phyloP scores from a whole-genome alignment of 495 filamentous ascomycete species.

The Xylaria castorea region DNA sequence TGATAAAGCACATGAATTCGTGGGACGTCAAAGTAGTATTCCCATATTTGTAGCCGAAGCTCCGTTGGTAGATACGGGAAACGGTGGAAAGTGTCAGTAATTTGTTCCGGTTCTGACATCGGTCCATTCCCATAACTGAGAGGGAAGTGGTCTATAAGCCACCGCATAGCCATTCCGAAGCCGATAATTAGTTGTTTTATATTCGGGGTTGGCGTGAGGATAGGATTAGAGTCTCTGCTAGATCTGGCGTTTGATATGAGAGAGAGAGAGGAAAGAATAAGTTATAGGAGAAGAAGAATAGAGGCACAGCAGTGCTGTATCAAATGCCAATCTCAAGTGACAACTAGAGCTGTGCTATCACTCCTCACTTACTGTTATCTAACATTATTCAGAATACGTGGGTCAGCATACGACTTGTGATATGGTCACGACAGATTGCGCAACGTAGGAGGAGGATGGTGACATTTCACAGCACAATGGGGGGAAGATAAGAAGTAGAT shows the following conservation, averaged over 20 bases:
- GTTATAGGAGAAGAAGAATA: background rate
- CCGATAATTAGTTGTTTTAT: background rate
- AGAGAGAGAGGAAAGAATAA: background rate
- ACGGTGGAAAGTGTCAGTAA: slow-evolving; percentile 30
- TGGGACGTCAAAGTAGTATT: slow-evolving; percentile 23
- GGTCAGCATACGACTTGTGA: background rate
- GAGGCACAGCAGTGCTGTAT: background rate
- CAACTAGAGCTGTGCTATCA: background rate
- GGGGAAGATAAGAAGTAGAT: slow-evolving; percentile 6
- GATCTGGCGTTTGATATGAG: slow-evolving; percentile 3
- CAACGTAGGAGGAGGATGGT: slow-evolving; percentile 14
- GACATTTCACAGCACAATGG: background rate
- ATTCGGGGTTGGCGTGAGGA: background rate
- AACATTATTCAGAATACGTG: background rate
- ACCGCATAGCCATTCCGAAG: slow-evolving; percentile 16
- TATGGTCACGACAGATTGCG: slow-evolving; percentile 22
- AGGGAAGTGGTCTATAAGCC: slow-evolving; percentile 12
- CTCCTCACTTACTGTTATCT: slow-evolving; percentile 1
- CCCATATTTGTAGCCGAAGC: slow-evolving; percentile 42
- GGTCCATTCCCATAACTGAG: background rate
- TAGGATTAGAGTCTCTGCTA: background rate
- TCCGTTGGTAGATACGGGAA: slow-evolving; percentile 45
- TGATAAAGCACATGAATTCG: slow-evolving; percentile 24
- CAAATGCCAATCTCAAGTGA: background rate
- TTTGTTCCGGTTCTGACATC: slow-evolving; percentile 1